phyloP scores from a whole-genome alignment of 495 filamentous ascomycete genomes.

The Podospora bellae-mahoneyi region DNA sequence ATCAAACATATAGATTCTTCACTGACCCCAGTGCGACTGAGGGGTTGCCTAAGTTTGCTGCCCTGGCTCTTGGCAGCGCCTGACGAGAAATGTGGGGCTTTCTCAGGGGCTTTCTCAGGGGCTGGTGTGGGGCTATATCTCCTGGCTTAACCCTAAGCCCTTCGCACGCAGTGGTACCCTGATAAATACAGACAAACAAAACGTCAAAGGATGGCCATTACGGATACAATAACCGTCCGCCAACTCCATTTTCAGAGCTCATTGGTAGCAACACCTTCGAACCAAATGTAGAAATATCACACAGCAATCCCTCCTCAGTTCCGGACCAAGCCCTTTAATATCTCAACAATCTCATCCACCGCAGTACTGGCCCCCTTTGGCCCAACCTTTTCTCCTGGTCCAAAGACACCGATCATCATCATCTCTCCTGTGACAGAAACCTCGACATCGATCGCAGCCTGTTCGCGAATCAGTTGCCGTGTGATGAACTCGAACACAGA shows the following conservation, averaged over 20 bases:
- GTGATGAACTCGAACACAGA: not conserved
- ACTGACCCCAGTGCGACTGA: too few species aligned
- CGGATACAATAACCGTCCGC: too few species aligned
- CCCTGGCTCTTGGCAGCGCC: too few species aligned
- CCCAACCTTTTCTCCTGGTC: constrained; percentile 18
- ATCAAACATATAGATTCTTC: too few species aligned
- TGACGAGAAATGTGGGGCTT: not conserved
- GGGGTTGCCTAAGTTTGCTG: not conserved
- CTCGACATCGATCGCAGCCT: constrained; percentile 58
- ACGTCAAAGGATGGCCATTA: too few species aligned
- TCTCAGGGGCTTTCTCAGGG: not conserved
- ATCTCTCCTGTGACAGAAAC: constrained; percentile 41
- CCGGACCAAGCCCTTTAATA: not conserved
- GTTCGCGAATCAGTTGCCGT: not conserved
- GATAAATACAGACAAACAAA: too few species aligned
- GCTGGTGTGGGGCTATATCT: too few species aligned
- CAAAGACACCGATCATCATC: constrained; percentile 57
- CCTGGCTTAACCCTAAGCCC: too few species aligned
- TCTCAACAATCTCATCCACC: constrained; percentile 9
- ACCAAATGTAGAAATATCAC: too few species aligned
- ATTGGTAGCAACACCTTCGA: too few species aligned
- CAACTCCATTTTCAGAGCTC: too few species aligned
- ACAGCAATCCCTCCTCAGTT: not conserved
- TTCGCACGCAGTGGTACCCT: too few species aligned
- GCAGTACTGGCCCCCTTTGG: not conserved